Conservation (phyloP, 2,329 filamentous ascomycete species). For the Botryotinia convoluta region DNA sequence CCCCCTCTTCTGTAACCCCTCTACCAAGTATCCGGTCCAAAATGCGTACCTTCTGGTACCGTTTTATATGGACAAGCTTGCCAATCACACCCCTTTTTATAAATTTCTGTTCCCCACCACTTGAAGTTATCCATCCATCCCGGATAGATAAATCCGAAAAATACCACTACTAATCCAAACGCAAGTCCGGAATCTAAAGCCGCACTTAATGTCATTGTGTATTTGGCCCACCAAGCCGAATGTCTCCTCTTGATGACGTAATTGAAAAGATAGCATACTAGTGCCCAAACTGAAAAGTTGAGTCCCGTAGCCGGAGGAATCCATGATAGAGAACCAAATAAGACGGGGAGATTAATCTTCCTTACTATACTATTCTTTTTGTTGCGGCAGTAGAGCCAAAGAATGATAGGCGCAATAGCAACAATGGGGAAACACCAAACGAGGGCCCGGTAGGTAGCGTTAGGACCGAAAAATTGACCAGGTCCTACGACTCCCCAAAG, state of each 20-base stretch:
- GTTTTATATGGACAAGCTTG: conserved; percentile 69
- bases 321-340: conserved; percentile 81
- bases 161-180: conserved; percentile 78
- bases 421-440: conserved; percentile 82
- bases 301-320: conserved; percentile 83
- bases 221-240: conserved; percentile 82
- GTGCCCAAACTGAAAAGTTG: conserved; percentile 83
- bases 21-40: conserved; percentile 61
- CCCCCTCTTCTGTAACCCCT: not conserved
- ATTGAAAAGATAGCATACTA: conserved; percentile 85
- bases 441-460: conserved; percentile 70
- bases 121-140: conserved; percentile 69
- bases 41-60: conserved; percentile 61
- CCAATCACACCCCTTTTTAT: conserved; percentile 84
- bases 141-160: conserved; percentile 83
- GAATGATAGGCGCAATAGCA: conserved; percentile 67
- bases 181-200: conserved; percentile 80
- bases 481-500: conserved; percentile 88
- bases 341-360: conserved; percentile 77
- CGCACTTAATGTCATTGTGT: conserved; percentile 84
- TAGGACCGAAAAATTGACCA: conserved; percentile 73
- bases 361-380: conserved; percentile 62
- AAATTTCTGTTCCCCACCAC: conserved; percentile 89
- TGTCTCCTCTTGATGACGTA: conserved; percentile 67
- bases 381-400: conserved; percentile 68